A percentile compares a stretch with the other conserved stretches of the same genome.
phyloP scores from a whole-genome alignment of 495 filamentous ascomycete species.

The Aspergillus campestris region DNA sequence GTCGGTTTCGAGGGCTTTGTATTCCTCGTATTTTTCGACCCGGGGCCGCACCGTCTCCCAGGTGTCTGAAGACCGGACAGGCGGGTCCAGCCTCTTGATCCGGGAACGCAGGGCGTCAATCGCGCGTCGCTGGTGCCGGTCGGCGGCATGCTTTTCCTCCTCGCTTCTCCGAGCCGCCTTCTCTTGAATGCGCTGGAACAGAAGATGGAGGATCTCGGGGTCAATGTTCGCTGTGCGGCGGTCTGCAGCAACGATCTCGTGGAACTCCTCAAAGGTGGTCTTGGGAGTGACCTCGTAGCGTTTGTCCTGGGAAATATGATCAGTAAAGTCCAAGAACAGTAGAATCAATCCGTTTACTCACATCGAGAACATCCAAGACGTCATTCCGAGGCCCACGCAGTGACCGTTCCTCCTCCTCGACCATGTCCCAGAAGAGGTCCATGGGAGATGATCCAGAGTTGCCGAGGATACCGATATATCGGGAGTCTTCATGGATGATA shows the following conservation, averaged over 20 bases:
- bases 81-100: conserved; percentile 89
- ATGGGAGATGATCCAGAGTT: conserved; percentile 83
- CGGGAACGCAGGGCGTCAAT: conserved; percentile 77
- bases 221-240: conserved; percentile 77
- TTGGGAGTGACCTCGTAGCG: conserved; percentile 80
- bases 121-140: conserved; percentile 77
- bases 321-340: conserved; percentile 4
- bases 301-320: conserved; percentile 55
- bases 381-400: conserved; percentile 75
- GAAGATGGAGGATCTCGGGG: conserved; percentile 59
- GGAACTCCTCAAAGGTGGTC: conserved; percentile 84
- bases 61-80: conserved; percentile 63
- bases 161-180: conserved; percentile 68
- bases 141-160: conserved; percentile 74
- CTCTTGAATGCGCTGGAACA: conserved; percentile 81
- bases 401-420: conserved; percentile 86
- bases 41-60: conserved; percentile 78
- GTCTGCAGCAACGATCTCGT: conserved; percentile 67
- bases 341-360: conserved; percentile 34
- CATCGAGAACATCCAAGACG: conserved; percentile 84
- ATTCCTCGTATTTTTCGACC: conserved; percentile 75
- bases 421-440: conserved; percentile 93
- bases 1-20: conserved; percentile 69
- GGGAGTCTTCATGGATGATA: conserved; percentile 68
- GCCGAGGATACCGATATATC: conserved; percentile 78